Base-by-base conservation (phyloP, 129 eudicot genomes). In the Tagetes erecta region DNA sequence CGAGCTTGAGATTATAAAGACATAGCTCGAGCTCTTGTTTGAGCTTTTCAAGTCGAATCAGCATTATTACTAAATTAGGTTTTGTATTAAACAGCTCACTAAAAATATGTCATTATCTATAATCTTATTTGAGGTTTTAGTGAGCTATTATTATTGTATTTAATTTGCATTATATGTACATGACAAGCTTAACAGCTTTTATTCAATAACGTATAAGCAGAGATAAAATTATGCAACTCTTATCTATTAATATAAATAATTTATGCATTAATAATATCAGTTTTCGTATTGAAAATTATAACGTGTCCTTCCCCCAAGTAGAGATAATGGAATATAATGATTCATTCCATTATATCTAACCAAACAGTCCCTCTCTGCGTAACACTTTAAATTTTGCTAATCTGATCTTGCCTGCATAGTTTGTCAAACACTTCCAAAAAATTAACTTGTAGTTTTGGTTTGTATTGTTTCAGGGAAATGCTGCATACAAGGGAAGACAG, bases 401-500 rank as follows among this genome's bases (percentile, higher is more conserved):
- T 52, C 30, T 66, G 46, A 31, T 51, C 33, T 76, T 67, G 11
- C 12, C n/a, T 50, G 6, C 10, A 13, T 46, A 57, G 37, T 56
- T 44, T 34, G 38, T 76, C 11, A 13, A 13, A n/a, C 66, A 3
- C 38, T 50, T 59, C 55, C 2, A 8, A 47, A 11, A 4, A 13
- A 27, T 35, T 13, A 40, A 9, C 53, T 59, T 57, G 33, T 33
- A 9, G 9, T 58, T 58, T 33, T 60, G 27, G 67, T 60, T 14
- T 62, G 44, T 12, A 35, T 55, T 56, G 66, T 75, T 47, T 65
- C 76, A 93, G 98, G 98, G 98, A 30, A 93, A 93, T 83, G 88
- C 96, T 75, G 96, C 96, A 67, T 93, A 62, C 72, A 93, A 93
- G 81, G 88, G 89, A 73, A 75, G 53, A 60, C 88, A 87, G 65